Evolutionary conservation across 2,329 filamentous ascomycete genomes (phyloP).

Genomic region (Colletotrichum karsti): DNA sequence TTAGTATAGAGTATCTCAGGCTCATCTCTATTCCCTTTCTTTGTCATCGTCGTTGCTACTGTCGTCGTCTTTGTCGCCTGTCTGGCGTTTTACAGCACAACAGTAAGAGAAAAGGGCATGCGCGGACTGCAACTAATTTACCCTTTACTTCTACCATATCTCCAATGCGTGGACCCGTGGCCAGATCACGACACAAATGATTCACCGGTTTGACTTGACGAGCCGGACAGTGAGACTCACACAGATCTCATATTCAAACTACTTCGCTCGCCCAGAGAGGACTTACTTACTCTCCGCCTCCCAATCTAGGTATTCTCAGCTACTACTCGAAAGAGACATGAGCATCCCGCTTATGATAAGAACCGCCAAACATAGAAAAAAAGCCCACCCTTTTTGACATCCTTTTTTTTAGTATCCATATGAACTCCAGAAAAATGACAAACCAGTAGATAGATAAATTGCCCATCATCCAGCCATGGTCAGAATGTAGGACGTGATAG

Average conservation of each 20-base stretch:
- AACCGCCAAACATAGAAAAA: neutral
- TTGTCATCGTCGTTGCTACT: too few relatives aligned
- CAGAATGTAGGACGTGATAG: conserved; percentile 66
- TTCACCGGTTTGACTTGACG: too few relatives aligned
- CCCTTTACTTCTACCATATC: too few relatives aligned
- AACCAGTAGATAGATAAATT: neutral
- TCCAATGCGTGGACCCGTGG: too few relatives aligned
- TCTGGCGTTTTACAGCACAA: too few relatives aligned
- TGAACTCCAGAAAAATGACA: neutral
- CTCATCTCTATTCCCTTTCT: too few relatives aligned
- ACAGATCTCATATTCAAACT: neutral
- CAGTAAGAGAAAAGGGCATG: too few relatives aligned
- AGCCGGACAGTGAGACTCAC: too few relatives aligned
- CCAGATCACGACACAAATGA: too few relatives aligned
- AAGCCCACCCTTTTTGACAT: neutral
- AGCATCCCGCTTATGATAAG: neutral
- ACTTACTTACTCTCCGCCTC: neutral
- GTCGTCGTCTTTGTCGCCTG: too few relatives aligned
- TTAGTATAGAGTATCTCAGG: too few relatives aligned
- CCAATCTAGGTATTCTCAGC: neutral
- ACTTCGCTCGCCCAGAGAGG: neutral
- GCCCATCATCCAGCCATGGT: conserved; percentile 53
- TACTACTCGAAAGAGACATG: neutral
- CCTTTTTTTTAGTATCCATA: neutral
- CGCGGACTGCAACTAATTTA: too few relatives aligned